phyloP scores from a whole-genome alignment of 108 stramenopile species.

The Cyclotella cryptica region DNA sequence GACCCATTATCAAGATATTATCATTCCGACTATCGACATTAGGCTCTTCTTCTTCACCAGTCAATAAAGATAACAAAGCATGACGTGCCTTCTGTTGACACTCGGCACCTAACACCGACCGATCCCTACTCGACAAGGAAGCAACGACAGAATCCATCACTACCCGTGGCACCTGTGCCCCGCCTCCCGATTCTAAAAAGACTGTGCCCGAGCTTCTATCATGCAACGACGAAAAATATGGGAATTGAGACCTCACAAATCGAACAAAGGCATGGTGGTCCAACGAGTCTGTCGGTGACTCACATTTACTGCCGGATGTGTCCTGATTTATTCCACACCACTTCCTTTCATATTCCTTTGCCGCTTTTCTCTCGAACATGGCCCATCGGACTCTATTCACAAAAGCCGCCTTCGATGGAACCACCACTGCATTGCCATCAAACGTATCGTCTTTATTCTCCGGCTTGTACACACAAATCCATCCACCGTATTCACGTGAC shows the following conservation, averaged over 20 bases:
- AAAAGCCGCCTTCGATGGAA: conserved; percentile 83
- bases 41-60: conserved; percentile 15
- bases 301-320: conserved; percentile 19
- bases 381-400: conserved; percentile 86
- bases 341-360: conserved; percentile 25
- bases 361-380: conserved; percentile 67
- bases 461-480: conserved; percentile 63
- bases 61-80: conserved; percentile 56
- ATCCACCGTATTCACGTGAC: conserved; percentile 55
- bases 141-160: conserved; percentile 59
- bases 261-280: conserved; percentile 41
- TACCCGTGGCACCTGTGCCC: conserved; percentile 74
- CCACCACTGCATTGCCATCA: conserved; percentile 18
- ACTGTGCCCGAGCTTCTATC: conserved; percentile 22
- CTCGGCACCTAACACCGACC: conserved; percentile 58
- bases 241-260: conserved; percentile 71
- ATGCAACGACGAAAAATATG: conserved; percentile 59
- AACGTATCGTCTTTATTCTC: neutral
- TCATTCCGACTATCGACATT: neutral
- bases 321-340: neutral
- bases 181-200: conserved; percentile 90
- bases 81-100: conserved; percentile 58
- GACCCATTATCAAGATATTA: conserved; percentile 57
- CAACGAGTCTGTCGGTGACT: conserved; percentile 13
- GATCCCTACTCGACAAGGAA: conserved; percentile 66